Base-by-base conservation (phyloP, 2,329 filamentous ascomycete genomes). In the Rhynchosporium secalis region DNA sequence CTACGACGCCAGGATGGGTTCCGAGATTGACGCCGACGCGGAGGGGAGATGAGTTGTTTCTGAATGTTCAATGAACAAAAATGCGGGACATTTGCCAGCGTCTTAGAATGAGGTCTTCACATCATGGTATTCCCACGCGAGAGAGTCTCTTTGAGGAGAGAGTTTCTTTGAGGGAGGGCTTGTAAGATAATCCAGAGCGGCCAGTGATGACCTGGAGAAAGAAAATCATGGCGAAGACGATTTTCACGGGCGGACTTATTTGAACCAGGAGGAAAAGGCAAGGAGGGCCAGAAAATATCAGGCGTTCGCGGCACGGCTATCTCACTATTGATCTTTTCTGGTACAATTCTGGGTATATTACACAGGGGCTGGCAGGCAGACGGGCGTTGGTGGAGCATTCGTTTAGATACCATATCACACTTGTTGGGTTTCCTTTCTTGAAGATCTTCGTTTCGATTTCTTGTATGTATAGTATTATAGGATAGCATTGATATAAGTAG, bases 1-100 rank as follows among this genome's bases (percentile, higher is more conserved):
- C 81, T 0, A 74, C 73, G 41, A 82, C 81, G 43, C 85, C 85
- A 0, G 80, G 80, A 1, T 88, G 86, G 85, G 78, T 86, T 67
- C 87, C 87, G 3, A 82, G 81, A 67, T 70, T 91, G 69, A 91
- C 88, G 51, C 88, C 88, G 2, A 86, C 85, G 61, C 77, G 86
- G 64, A 80, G 85, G 55, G 88, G 88, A 0, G 84, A 87, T 31
- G 86, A 90, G 71, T 71, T 91, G 63, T 87, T 83, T 66, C 70
- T 86, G 68, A 81, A 82, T 66, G 82, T 86, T 65, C 78, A 80
- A 64, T 85, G 67, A 72, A 36, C 9, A n/a, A 6, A 1, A 1
- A 20, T 20, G 20, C 20, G 20, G 20, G 20, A 20, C 20, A 20
- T 20, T 20, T 20, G 20, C 20, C 20, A 20, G 12, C 12, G 12